phyloP scores from a whole-genome alignment of 768 basidiomycete genomes.

The Fibroporia radiculosa region DNA sequence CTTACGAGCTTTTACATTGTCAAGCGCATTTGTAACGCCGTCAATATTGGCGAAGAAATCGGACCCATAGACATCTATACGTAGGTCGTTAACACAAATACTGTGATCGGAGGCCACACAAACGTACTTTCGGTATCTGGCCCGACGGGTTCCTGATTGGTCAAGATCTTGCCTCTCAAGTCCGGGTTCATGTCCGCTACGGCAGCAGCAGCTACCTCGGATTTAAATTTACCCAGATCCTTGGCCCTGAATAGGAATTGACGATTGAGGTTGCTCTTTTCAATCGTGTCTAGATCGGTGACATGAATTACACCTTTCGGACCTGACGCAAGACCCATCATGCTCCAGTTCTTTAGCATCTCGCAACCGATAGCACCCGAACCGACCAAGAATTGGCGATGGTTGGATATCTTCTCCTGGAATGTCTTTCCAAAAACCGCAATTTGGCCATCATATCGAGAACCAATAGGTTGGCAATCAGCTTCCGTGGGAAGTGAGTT shows the following conservation, averaged over 20 bases:
- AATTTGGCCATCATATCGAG: slow-evolving; percentile 90
- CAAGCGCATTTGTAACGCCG: slow-evolving; percentile 94
- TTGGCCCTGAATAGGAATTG: slow-evolving; percentile 97
- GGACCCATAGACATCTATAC: slow-evolving; percentile 76
- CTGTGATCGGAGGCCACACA: not conserved
- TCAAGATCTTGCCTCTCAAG: slow-evolving; percentile 74
- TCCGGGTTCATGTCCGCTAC: slow-evolving; percentile 96
- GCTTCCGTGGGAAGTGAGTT: slow-evolving; percentile 63
- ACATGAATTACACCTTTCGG: slow-evolving; percentile 78
- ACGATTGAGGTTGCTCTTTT: slow-evolving; percentile 97
- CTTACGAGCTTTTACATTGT: slow-evolving; percentile 93
- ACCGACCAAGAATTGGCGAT: slow-evolving; percentile 94
- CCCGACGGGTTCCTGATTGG: slow-evolving; percentile 92
- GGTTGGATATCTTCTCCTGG: slow-evolving; percentile 85
- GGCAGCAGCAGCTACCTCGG: slow-evolving; percentile 86
- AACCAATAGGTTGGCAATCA: slow-evolving; percentile 74
- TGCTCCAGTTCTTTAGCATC: slow-evolving; percentile 99
- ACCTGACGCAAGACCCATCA: slow-evolving; percentile 91
- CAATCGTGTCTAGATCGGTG: slow-evolving; percentile 97
- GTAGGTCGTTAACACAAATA: slow-evolving; percentile 9
- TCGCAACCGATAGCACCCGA: slow-evolving; percentile 99
- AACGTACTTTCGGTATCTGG: slow-evolving; percentile 83
- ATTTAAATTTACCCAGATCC: slow-evolving; percentile 95
- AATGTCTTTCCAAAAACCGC: slow-evolving; percentile 92
- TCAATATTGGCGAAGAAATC: slow-evolving; percentile 83